Conservation (phyloP, 1,284 basidiomycete genomes). For the Farysia itapuensis region DNA sequence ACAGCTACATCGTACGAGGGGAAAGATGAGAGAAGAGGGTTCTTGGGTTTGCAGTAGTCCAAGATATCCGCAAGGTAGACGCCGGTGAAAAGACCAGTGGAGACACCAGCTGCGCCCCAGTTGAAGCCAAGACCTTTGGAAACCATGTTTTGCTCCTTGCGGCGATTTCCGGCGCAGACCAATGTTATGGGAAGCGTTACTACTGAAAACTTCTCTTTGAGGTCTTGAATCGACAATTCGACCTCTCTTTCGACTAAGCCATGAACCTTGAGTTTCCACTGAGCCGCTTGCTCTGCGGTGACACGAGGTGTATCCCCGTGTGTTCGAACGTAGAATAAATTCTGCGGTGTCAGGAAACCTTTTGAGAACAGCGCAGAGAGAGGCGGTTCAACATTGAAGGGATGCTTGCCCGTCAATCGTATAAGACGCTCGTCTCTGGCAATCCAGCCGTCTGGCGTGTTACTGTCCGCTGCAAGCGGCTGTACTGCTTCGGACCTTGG, state of each 20-base stretch:
- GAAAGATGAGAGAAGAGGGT: slow-evolving; percentile 42
- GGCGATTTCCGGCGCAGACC: slow-evolving; percentile 71
- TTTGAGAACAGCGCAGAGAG: slow-evolving; percentile 65
- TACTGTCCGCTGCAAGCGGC: slow-evolving; percentile 37
- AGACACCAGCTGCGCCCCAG: slow-evolving; percentile 66
- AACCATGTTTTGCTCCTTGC: slow-evolving; percentile 73
- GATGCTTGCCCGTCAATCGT: slow-evolving; percentile 62
- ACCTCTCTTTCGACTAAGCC: slow-evolving; percentile 58
- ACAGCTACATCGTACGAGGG: slow-evolving; percentile 47
- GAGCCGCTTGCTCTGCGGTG: slow-evolving; percentile 59
- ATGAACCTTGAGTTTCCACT: slow-evolving; percentile 67
- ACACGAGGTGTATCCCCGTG: slow-evolving; percentile 70
- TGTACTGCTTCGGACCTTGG: slow-evolving; percentile 25
- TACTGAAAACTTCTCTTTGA: slow-evolving; percentile 64
- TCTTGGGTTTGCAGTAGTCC: slow-evolving; percentile 63
- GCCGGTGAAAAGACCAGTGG: slow-evolving; percentile 71
- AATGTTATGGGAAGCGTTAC: slow-evolving; percentile 71
- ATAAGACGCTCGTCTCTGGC: slow-evolving; percentile 48
- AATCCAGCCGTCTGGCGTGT: slow-evolving; percentile 52
- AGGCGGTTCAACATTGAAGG: slow-evolving; percentile 68
- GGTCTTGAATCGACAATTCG: slow-evolving; percentile 51
- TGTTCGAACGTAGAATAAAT: slow-evolving; percentile 71
- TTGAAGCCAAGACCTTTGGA: slow-evolving; percentile 65
- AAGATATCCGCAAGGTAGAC: slow-evolving; percentile 69
- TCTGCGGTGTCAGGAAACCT: slow-evolving; percentile 69